Percentiles rank a stretch among this genome's conserved stretches.
These are phyloP conservation scores for Apiospora arundinis DNA, from an alignment of 2,329 filamentous ascomycete species.

Conservation along the genomic window DNA sequence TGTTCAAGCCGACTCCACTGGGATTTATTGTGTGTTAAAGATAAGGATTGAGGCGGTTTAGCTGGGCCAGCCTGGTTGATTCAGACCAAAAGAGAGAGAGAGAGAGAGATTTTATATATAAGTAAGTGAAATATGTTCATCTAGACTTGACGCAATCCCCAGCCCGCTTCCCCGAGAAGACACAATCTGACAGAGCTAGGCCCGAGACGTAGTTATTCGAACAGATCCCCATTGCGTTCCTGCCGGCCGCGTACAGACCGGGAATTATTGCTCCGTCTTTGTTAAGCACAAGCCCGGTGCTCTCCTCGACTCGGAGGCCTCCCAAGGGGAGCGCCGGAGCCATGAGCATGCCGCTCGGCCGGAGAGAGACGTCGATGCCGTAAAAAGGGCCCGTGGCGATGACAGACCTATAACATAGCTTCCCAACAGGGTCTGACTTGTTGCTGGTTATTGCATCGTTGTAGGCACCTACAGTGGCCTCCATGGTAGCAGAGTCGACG, in stretches of 20 bases:
- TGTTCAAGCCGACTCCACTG: too few relatives aligned
- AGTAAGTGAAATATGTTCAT: too few relatives aligned
- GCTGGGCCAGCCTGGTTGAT: too few relatives aligned
- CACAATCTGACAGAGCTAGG: constrained; percentile 26
- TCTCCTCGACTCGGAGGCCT: constrained; percentile 21
- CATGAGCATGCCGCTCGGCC: not conserved
- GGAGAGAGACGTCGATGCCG: constrained; percentile 20
- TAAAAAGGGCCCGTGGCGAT: constrained; percentile 22
- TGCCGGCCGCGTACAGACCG: constrained; percentile 24
- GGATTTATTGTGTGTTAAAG: too few relatives aligned
- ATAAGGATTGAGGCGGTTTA: too few relatives aligned
- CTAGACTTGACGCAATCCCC: constrained; percentile 17
- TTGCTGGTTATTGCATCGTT: constrained; percentile 20
- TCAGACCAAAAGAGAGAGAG: too few relatives aligned
- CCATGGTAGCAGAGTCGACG: not conserved
- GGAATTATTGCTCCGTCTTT: not conserved
- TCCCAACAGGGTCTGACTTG: constrained; percentile 21
- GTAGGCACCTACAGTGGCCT: constrained; percentile 18
- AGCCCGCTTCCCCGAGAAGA: constrained; percentile 25
- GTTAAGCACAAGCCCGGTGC: constrained; percentile 17
- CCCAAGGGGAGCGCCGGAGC: constrained; percentile 19
- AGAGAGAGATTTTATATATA: too few relatives aligned
- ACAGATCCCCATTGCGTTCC: constrained; percentile 24
- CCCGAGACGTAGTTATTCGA: constrained; percentile 24
- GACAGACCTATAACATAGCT: constrained; percentile 14